These are phyloP conservation scores for Amaranthus hypochondriacus DNA, from an alignment of 148 eudicot genomes.

Conservation along the genomic window DNA sequence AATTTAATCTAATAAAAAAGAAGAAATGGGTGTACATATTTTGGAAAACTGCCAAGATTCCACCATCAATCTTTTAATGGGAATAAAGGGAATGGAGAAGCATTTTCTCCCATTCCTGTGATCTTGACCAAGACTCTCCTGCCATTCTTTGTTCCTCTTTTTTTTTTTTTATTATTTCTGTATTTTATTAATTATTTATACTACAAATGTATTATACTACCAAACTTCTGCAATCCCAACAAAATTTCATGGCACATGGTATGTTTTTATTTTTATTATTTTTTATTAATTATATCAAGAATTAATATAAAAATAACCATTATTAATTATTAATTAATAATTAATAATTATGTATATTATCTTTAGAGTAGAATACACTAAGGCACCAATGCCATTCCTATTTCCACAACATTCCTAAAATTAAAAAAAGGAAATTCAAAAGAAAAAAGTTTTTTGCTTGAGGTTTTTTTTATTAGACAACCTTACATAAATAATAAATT, in stretches of 20 bases:
- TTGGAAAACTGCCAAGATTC: constrained; percentile 46
- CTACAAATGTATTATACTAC: constrained; percentile 4
- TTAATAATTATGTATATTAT: neutral
- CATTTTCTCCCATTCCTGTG: constrained; percentile 42
- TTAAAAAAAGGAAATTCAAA: neutral
- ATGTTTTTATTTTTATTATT: constrained; percentile 17
- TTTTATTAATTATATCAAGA: constrained; percentile 2
- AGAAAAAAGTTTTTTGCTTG: neutral
- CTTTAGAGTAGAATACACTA: constrained; percentile 8
- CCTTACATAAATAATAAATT: neutral
- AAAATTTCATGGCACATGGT: constrained; percentile 30
- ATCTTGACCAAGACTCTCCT: constrained; percentile 49
- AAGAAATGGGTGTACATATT: constrained; percentile 8
- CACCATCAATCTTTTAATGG: constrained; percentile 34
- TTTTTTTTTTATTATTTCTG: neutral
- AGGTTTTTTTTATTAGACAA: too few species aligned
- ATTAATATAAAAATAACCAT: constrained; percentile 15
- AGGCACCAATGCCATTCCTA: constrained; percentile 21
- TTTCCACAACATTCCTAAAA: too few species aligned
- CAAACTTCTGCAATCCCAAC: constrained; percentile 30
- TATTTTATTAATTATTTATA: neutral
- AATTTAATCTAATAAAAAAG: neutral
- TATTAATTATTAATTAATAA: too few species aligned
- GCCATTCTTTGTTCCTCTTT: constrained; percentile 39
- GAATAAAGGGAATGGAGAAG: constrained; percentile 50